Evolutionary conservation across 257 asterid species (phyloP).

Genomic region (Solanum ossicruentum): DNA sequence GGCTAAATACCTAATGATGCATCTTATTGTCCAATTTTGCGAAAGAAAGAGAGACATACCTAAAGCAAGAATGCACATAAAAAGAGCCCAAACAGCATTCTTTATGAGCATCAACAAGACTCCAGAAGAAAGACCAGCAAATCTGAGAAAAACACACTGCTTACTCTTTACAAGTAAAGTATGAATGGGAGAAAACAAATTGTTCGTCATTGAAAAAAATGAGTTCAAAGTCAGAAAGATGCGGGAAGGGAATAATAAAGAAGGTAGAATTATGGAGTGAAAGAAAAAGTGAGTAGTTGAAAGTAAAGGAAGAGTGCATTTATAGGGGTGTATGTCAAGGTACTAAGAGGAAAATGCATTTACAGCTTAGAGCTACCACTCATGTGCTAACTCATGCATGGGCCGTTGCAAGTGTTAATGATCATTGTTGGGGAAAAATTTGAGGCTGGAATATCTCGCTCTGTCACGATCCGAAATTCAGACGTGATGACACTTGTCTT

Average conservation of each 20-base stretch:
- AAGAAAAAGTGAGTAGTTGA: neutral
- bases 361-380: constrained; percentile 11
- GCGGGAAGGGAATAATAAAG: neutral
- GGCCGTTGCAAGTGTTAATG: neutral
- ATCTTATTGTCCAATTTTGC: neutral
- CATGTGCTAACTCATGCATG: constrained; percentile 33
- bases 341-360: neutral
- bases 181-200: constrained; percentile 15
- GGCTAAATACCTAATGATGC: no score
- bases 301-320: constrained; percentile 6
- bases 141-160: neutral
- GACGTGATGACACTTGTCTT: no score
- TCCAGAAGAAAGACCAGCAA: constrained; percentile 12
- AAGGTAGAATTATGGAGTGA: neutral
- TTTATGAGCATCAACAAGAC: constrained; percentile 22
- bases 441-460: no score
- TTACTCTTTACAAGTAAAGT: neutral
- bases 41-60: constrained; percentile 23
- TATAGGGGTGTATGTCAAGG: neutral
- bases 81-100: constrained; percentile 28
- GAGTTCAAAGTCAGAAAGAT: neutral
- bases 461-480: no score
- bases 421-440: no score
- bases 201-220: constrained; percentile 14
- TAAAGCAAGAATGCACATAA: constrained; percentile 49